phyloP scores from a whole-genome alignment of 495 filamentous ascomycete genomes.

The Penicillium desertorum region DNA sequence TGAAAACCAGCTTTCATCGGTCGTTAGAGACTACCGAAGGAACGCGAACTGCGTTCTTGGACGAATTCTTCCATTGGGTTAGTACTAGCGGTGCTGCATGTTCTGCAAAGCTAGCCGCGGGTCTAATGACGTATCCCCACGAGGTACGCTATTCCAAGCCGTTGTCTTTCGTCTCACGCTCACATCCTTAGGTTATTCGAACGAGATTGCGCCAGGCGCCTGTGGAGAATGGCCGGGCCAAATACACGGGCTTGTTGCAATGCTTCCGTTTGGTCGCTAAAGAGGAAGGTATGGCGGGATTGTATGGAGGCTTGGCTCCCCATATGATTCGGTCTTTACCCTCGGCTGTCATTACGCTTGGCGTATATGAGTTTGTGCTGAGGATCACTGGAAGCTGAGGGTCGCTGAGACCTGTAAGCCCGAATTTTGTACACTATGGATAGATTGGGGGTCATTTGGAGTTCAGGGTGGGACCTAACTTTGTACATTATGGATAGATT shows the following conservation, averaged over 20 bases:
- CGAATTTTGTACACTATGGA: conserved; percentile 5
- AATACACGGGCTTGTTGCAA: conserved; percentile 80
- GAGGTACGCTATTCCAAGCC: conserved; percentile 55
- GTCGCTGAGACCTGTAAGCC: neutral
- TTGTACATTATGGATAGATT: too few relatives aligned
- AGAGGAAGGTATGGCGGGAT: conserved; percentile 75
- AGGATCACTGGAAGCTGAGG: conserved; percentile 39
- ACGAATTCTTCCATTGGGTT: conserved; percentile 36
- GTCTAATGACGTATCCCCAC: conserved; percentile 81
- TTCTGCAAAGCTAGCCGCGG: conserved; percentile 76
- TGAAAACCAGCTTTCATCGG: conserved; percentile 64
- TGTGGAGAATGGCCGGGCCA: conserved; percentile 65
- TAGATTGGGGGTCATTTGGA: neutral
- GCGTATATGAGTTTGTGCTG: conserved; percentile 83
- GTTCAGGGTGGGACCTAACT: too few relatives aligned
- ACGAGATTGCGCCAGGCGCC: conserved; percentile 82
- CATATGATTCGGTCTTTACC: conserved; percentile 86
- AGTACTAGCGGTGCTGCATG: conserved; percentile 70
- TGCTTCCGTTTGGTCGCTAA: conserved; percentile 80
- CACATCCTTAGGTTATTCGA: conserved; percentile 60
- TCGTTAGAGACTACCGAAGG: conserved; percentile 49
- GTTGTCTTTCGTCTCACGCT: conserved; percentile 14
- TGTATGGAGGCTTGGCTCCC: conserved; percentile 85
- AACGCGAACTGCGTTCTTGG: conserved; percentile 26
- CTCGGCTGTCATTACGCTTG: conserved; percentile 87